A percentile compares a stretch with the other conserved stretches of the same genome.
Conservation (phyloP, 345 rosid genomes). For the Reutealis trisperma region DNA sequence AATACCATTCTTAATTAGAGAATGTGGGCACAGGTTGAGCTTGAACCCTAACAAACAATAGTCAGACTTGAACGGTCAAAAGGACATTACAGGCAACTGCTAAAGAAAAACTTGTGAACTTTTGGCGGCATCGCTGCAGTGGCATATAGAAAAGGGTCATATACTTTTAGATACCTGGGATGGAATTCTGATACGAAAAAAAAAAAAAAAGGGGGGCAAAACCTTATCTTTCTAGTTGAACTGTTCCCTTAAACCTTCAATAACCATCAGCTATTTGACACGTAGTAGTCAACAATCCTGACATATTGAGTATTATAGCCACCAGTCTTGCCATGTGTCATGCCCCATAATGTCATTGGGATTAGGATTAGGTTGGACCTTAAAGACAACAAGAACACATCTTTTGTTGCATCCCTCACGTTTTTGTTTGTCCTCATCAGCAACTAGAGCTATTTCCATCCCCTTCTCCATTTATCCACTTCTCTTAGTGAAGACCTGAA, state of each 20-base stretch:
- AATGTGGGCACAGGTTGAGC: constrained; percentile 18
- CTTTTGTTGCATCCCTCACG: constrained; percentile 18
- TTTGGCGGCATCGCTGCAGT: constrained; percentile 9
- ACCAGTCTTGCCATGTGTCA: constrained; percentile 19
- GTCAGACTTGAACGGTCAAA: constrained; percentile 21
- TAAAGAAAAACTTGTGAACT: constrained; percentile 17
- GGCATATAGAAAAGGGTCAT: constrained; percentile 4
- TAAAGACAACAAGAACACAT: constrained; percentile 27
- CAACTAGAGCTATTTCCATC: constrained; percentile 28
- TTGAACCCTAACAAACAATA: constrained; percentile 26
- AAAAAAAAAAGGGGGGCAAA: no score
- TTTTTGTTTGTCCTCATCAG: constrained; percentile 33
- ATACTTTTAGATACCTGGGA: constrained; percentile 11
- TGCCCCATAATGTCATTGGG: constrained; percentile 16
- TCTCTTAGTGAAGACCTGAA: constrained; percentile 16
- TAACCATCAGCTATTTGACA: constrained; percentile 27
- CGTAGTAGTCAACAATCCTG: constrained; percentile 21
- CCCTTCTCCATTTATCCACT: constrained; percentile 22
- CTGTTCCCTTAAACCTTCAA: constrained; percentile 14
- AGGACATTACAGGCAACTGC: neutral
- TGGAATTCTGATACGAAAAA: constrained; percentile 24
- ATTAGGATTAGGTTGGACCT: constrained; percentile 24
- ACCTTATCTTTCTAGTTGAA: constrained; percentile 35
- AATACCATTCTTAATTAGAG: constrained; percentile 12
- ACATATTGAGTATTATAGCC: constrained; percentile 13